A percentile compares a stretch with the other conserved stretches of the same genome.
Evolutionary conservation across 768 basidiomycete genomes (phyloP).

Genomic region (Russula earlei): DNA sequence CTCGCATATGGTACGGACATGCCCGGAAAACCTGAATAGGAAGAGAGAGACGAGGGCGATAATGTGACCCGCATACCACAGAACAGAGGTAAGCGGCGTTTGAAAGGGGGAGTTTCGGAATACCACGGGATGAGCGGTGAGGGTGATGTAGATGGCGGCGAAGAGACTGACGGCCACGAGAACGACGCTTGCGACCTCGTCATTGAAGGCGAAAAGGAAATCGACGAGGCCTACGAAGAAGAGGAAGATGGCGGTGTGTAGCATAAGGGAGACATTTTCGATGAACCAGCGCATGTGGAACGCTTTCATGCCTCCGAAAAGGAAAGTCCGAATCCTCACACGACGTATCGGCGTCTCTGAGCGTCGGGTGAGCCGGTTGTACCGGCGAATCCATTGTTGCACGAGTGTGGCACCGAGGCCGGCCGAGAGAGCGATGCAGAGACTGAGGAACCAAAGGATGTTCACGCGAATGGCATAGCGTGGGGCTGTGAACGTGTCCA

Average conservation of each 20-base stretch:
- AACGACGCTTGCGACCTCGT: not conserved
- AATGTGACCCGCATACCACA: not conserved
- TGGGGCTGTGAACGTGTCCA: not conserved
- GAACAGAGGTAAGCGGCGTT: not conserved
- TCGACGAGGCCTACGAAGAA: not conserved
- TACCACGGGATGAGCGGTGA: not conserved
- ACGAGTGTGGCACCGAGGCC: slow-evolving; percentile 14
- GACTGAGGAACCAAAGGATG: slow-evolving; percentile 15
- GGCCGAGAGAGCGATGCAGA: slow-evolving; percentile 3
- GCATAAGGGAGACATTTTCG: not conserved
- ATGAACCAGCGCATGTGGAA: not conserved
- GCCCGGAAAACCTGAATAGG: not conserved
- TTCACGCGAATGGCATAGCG: slow-evolving; percentile 8
- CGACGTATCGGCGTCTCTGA: not conserved
- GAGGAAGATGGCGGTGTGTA: not conserved
- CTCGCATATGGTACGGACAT: not conserved
- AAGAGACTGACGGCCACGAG: not conserved
- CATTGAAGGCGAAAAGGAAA: not conserved
- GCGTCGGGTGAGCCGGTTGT: not conserved
- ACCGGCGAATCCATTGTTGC: slow-evolving; percentile 9
- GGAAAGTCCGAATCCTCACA: slow-evolving; percentile 1
- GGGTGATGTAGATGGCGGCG: not conserved
- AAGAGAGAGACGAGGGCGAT: not conserved
- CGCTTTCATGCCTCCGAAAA: not conserved
- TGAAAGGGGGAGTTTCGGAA: not conserved